Evolutionary conservation across 495 filamentous ascomycete genomes (phyloP), one percentile per base, ranked within the genome.

Genomic region (Cryomyces minteri): DNA sequence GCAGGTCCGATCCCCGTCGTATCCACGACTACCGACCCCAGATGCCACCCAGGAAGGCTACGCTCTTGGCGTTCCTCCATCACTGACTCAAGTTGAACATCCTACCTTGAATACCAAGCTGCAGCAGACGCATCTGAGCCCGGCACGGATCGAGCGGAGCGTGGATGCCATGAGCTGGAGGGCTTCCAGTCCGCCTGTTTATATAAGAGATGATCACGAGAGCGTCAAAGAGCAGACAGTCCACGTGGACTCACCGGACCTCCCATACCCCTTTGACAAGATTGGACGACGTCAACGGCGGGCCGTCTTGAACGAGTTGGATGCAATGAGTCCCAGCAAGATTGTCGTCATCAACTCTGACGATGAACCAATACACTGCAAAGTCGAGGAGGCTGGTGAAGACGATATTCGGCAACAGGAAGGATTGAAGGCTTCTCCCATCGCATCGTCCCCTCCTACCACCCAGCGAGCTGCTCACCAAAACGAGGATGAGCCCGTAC

Each of bases 311-410:
- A 43, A 29, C 6, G 11, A 43, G 39, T 6, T 18, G 32, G 4
- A 12, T 18, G 39, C 14, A 11, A 7, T 6, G 10, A 66, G 66
- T 43, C 53, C 59, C 5, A 67, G 62, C 42, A 59, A 68, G 47
- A 58, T 74, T 31, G 69, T 75, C 44, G 61, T 67, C 30, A 66
- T 74, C 47, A 59, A 72, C 32, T 70, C 70, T 39, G 69, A 73
- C 51, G 57, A 58, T 5, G 52, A 45, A 42, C 41, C 14, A 41
- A 32, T 11, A 40, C 32, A 36, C 34, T 5, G 36, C 42, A 31
- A 39, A 11, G n/a, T 44, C 41, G 31, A 40, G 8, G 40, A 50
- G 33, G 44, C 55, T 12, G 47, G 44, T 8, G 36, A 43, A 31
- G 43, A 47, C 5, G 63, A 70, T 7, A 60, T 66, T 11, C 67